phyloP scores from a whole-genome alignment of 495 filamentous ascomycete genomes.

The Clohesyomyces aquaticus region DNA sequence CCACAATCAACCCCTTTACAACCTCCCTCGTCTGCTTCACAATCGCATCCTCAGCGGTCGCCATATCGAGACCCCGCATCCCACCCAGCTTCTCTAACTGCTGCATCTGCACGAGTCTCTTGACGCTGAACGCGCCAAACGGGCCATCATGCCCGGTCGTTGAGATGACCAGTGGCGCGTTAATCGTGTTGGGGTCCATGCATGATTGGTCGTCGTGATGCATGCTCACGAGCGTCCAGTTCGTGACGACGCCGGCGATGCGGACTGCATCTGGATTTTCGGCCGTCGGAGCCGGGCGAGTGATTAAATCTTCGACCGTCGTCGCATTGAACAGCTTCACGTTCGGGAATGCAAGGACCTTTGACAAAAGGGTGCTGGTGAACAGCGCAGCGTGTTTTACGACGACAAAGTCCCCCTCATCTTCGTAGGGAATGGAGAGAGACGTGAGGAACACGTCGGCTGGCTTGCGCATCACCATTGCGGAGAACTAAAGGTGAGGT shows the following conservation, averaged over 20 bases:
- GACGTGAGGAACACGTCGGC: constrained; percentile 81
- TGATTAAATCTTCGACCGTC: constrained; percentile 87
- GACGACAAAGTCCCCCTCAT: constrained; percentile 83
- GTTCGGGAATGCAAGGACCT: constrained; percentile 81
- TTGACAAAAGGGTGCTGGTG: constrained; percentile 80
- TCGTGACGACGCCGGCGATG: constrained; percentile 87
- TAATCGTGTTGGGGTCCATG: constrained; percentile 97
- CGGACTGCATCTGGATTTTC: constrained; percentile 57
- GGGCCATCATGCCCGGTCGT: constrained; percentile 91
- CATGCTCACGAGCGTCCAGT: constrained; percentile 90
- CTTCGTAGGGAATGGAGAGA: constrained; percentile 81
- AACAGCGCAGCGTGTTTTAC: constrained; percentile 91
- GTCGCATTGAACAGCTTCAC: constrained; percentile 96
- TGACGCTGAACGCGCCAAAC: constrained; percentile 85
- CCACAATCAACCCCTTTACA: constrained; percentile 83
- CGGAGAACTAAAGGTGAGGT: too few relatives aligned
- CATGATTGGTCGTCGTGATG: constrained; percentile 91
- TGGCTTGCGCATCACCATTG: constrained; percentile 92
- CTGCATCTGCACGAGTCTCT: constrained; percentile 82
- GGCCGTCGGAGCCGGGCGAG: constrained; percentile 54
- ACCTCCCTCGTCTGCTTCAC: constrained; percentile 88
- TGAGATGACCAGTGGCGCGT: constrained; percentile 80
- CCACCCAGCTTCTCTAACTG: constrained; percentile 79
- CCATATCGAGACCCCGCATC: constrained; percentile 92
- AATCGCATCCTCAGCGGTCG: constrained; percentile 84